Base-by-base conservation (phyloP, 1,284 basidiomycete genomes). In the Malassezia yamatoensis region DNA sequence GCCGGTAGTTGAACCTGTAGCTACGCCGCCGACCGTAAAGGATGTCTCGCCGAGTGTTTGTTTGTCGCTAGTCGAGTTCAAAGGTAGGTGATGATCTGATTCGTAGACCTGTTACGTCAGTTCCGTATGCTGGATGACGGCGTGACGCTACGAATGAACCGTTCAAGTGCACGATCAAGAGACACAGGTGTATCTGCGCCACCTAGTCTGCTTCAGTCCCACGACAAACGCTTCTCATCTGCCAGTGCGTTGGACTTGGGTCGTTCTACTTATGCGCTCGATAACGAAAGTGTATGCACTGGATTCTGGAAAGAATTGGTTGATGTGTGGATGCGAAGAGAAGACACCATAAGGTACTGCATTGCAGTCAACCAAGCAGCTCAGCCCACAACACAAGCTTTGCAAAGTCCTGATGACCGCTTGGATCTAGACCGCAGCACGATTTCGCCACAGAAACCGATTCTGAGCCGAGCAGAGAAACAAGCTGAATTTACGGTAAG, bases 81-180 rank as follows among this genome's bases (percentile, higher is more conserved):
- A 64, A 46, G 60, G 60, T 58, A 36, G 15, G 59, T 38, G 13
- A 20, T 11, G 2, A 12, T 18, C 18, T 10, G 37, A 16, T 15
- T 43, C 0, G 24, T 36, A 63, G 65, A 66, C 20, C 60, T 72
- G 7, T 58, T 72, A 15, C 61, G 66, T 2, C 64, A 70, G 51
- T 70, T 71, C 24, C 65, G 70, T 5, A 50, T 56, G 12, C 51
- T 72, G n/a, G 70, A 72, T 53, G 70, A 72, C 41, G 51, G 59
- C 0, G 63, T 72, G 39, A 70, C 65, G 6, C 66, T 68, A 1
- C 64, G 66, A 0, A 53, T 72, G 20, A 72, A 72, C 40, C 63
- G 70, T 1, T 53, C 46, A 13, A 54, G 64, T 21, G 66, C 70
- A 9, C 57, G 60, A 1, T 66, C 67, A 13, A 59, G 70, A 8